Evolutionary conservation across 2,329 filamentous ascomycete species (phyloP).

Genomic region (Alternaria brassicicola): DNA sequence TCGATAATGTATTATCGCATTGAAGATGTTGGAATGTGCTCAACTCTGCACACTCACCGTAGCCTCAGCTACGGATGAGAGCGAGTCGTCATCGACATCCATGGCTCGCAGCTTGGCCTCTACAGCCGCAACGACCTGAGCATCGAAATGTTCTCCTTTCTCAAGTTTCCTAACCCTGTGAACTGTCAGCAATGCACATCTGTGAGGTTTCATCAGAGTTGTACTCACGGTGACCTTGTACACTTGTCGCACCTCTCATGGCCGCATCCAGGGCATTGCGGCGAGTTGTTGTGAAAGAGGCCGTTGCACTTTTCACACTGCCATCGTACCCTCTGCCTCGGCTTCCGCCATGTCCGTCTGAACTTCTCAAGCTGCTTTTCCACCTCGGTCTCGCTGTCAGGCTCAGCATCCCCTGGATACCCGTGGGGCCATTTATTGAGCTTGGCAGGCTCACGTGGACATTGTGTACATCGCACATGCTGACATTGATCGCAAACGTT

Average conservation of each 20-base stretch:
- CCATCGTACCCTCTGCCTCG: slow-evolving; percentile 53
- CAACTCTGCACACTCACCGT: slow-evolving; percentile 6
- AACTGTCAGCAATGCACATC: slow-evolving; percentile 13
- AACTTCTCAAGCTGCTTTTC: slow-evolving; percentile 36
- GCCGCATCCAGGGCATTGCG: slow-evolving; percentile 65
- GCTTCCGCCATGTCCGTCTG: slow-evolving; percentile 52
- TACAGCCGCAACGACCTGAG: slow-evolving; percentile 63
- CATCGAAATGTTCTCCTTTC: slow-evolving; percentile 63
- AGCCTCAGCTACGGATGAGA: slow-evolving; percentile 24
- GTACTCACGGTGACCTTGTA: slow-evolving; percentile 57
- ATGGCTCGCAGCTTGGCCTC: slow-evolving; percentile 59
- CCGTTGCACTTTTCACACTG: slow-evolving; percentile 68
- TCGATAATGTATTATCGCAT: background rate
- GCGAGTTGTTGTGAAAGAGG: slow-evolving; percentile 62
- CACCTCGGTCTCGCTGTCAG: slow-evolving; percentile 42
- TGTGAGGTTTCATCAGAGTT: background rate
- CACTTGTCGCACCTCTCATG: slow-evolving; percentile 67
- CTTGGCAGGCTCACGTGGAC: slow-evolving; percentile 78
- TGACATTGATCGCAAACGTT: slow-evolving; percentile 72
- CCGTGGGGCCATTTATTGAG: slow-evolving; percentile 72
- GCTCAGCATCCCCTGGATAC: slow-evolving; percentile 67
- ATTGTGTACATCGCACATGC: slow-evolving; percentile 79
- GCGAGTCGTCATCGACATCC: slow-evolving; percentile 35
- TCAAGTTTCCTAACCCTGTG: slow-evolving; percentile 62
- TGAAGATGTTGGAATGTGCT: background rate